These are phyloP conservation scores for Suillus paluster DNA, from an alignment of 768 basidiomycete genomes.

Conservation along the genomic window DNA sequence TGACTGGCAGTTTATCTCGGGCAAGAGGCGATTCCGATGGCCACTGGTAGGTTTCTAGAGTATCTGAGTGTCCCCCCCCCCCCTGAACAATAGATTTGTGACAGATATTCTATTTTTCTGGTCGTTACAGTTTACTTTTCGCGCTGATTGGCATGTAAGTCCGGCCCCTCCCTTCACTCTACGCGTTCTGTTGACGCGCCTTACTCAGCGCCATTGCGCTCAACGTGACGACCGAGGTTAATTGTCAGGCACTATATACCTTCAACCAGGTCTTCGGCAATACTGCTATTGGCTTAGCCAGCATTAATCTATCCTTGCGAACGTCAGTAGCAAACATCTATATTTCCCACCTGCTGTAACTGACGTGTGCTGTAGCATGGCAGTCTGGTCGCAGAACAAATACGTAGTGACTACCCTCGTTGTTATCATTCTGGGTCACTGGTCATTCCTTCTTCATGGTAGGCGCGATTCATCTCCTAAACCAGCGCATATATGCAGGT, in stretches of 20 bases:
- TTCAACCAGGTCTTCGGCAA: slow-evolving; percentile 71
- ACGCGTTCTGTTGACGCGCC: slow-evolving; percentile 2
- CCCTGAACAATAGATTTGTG: slow-evolving; percentile 2
- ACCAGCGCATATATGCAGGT: slow-evolving; percentile 7
- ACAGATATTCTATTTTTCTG: slow-evolving; percentile 71
- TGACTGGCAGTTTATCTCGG: slow-evolving; percentile 64
- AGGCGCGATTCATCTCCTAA: slow-evolving; percentile 10
- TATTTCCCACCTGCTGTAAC: neutral
- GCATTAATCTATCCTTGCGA: slow-evolving; percentile 69
- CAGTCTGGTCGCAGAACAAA: slow-evolving; percentile 67
- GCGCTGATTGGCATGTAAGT: slow-evolving; percentile 73
- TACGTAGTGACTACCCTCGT: slow-evolving; percentile 57
- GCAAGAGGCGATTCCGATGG: slow-evolving; percentile 65
- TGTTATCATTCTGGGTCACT: slow-evolving; percentile 66
- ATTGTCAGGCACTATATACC: slow-evolving; percentile 73
- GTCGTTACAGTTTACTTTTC: slow-evolving; percentile 66
- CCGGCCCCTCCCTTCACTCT: neutral
- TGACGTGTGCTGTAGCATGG: slow-evolving; percentile 49
- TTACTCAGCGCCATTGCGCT: slow-evolving; percentile 54
- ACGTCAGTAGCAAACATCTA: slow-evolving; percentile 49
- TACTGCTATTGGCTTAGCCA: slow-evolving; percentile 68
- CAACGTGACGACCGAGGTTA: slow-evolving; percentile 59
- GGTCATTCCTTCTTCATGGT: slow-evolving; percentile 75
- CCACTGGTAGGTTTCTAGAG: slow-evolving; percentile 53
- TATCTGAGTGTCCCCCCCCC: neutral